Conservation (phyloP, 1,284 basidiomycete genomes). For the Rhodotorula mucilaginosa region DNA sequence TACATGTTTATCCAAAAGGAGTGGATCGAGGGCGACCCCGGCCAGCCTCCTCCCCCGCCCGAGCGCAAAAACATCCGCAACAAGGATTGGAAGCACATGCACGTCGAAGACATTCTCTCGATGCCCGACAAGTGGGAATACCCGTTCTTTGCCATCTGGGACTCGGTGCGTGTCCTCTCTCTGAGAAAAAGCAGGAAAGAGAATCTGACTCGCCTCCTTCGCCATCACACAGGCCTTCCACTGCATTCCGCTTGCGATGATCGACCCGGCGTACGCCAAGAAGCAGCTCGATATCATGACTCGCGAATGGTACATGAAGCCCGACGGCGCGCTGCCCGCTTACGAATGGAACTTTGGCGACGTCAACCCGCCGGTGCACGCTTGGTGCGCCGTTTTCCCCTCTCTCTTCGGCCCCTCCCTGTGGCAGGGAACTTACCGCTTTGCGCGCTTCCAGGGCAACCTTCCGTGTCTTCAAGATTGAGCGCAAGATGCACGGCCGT, state of each 20-base stretch:
- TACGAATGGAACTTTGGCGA: conserved; percentile 99
- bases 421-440: not conserved
- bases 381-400: conserved; percentile 55
- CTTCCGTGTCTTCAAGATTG: conserved; percentile 96
- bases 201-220: too few relatives aligned
- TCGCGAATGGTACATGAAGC: conserved; percentile 97
- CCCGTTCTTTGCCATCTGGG: conserved; percentile 28
- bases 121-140: conserved; percentile 99
- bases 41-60: conserved; percentile 88
- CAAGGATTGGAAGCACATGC: conserved; percentile 90
- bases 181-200: too few relatives aligned
- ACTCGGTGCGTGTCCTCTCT: conserved; percentile 21
- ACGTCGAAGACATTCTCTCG: conserved; percentile 91
- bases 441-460: conserved; percentile 57
- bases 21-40: conserved; percentile 92
- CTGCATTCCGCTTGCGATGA: conserved; percentile 91
- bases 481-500: conserved; percentile 85
- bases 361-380: conserved; percentile 95
- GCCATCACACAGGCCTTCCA: conserved; percentile 72
- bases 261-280: conserved; percentile 93
- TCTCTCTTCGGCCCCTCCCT: conserved; percentile 7
- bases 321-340: conserved; percentile 94
- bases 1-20: conserved; percentile 95
- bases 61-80: conserved; percentile 84
- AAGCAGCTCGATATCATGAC: conserved; percentile 95